A percentile compares a stretch with the other conserved stretches of the same genome.
phyloP scores from a whole-genome alignment of 2,329 filamentous ascomycete genomes.

The Fusarium sp. region DNA sequence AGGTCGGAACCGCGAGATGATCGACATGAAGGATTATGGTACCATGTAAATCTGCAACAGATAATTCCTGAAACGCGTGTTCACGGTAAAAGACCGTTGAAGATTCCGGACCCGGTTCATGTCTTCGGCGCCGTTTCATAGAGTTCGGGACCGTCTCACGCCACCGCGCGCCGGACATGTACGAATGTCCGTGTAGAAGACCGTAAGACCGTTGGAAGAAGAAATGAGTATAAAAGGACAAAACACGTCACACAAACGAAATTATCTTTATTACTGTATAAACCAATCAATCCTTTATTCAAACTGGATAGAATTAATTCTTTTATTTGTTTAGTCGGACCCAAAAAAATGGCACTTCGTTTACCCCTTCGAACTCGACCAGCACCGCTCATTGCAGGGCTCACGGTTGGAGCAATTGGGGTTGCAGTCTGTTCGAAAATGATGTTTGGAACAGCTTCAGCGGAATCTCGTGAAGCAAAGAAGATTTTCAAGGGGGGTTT shows the following conservation, averaged over 20 bases:
- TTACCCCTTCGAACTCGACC: conserved; percentile 30
- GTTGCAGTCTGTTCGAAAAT: conserved; percentile 33
- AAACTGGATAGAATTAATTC: too few relatives aligned
- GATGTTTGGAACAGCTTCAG: conserved; percentile 34
- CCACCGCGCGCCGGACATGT: conserved; percentile 12
- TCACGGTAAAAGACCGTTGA: neutral
- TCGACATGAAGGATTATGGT: neutral
- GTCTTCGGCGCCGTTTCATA: neutral
- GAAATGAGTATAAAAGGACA: neutral
- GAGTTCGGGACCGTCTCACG: neutral
- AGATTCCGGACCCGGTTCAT: neutral
- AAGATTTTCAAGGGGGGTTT: conserved; percentile 50
- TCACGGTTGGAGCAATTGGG: conserved; percentile 33
- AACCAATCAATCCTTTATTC: neutral
- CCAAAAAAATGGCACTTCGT: conserved; percentile 26
- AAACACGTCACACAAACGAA: neutral
- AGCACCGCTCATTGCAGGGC: conserved; percentile 33
- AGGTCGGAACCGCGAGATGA: neutral
- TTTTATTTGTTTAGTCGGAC: too few relatives aligned
- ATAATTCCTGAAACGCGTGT: neutral
- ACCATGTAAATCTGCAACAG: neutral
- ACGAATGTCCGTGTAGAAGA: conserved; percentile 14
- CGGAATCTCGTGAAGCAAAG: conserved; percentile 20
- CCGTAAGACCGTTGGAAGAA: neutral
- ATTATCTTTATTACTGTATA: neutral